Conservation (phyloP, 1,284 basidiomycete species). For the Leccinum huronense region DNA sequence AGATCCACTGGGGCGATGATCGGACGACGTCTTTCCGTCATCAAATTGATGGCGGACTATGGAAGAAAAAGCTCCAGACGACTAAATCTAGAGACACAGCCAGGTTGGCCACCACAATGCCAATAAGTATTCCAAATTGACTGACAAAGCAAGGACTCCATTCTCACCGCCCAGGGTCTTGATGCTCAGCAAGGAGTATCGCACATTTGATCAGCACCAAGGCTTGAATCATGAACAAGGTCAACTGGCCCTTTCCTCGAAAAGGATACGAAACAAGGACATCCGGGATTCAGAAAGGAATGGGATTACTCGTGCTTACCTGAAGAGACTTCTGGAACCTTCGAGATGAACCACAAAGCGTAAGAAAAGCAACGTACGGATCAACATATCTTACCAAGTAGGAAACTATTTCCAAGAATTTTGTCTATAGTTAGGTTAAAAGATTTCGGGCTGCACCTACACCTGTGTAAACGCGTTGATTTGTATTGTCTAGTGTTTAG, state of each 20-base stretch:
- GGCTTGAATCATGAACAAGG: background rate
- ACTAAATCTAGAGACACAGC: conserved; percentile 2
- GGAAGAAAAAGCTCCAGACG: background rate
- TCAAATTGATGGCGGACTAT: background rate
- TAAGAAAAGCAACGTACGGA: background rate
- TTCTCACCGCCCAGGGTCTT: conserved; percentile 5
- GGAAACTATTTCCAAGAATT: background rate
- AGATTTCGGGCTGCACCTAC: background rate
- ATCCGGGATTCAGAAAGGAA: background rate
- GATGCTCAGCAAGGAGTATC: conserved; percentile 2
- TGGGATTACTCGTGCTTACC: conserved; percentile 11
- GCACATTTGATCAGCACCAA: background rate
- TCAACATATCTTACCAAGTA: background rate
- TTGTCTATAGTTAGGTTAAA: background rate
- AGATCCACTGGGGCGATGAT: conserved; percentile 11
- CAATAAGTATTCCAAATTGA: conserved; percentile 12
- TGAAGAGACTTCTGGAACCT: background rate
- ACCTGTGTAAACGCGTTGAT: conserved; percentile 9
- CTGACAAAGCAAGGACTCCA: conserved; percentile 10
- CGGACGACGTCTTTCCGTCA: conserved; percentile 6
- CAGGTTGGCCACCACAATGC: conserved; percentile 6
- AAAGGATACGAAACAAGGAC: conserved; percentile 1
- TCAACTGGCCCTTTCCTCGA: conserved; percentile 4
- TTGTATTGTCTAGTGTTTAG: conserved; percentile 2
- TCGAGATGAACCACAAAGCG: background rate